Base-by-base conservation (phyloP, 164 flowering plant genomes). In the Aristolochia contorta region DNA sequence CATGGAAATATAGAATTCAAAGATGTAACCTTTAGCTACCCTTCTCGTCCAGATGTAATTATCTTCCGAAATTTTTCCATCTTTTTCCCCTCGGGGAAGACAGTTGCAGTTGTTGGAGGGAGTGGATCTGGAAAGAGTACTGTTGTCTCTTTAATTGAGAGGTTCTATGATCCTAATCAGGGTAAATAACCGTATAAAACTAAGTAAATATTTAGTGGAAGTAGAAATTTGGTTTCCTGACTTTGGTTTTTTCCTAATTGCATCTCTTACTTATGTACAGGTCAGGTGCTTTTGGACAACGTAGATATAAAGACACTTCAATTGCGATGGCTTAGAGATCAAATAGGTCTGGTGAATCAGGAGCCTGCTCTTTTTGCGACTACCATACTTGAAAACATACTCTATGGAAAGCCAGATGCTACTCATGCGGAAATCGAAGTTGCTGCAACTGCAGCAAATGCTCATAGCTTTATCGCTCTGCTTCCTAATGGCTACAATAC, bases 91-190 rank as follows among this genome's bases (percentile, higher is more conserved):
- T 90, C 97, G 4, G 99, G 99, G 52, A 93, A 93, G 72, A 88
- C 93, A 12, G 88, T 93, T 65, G 99, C 99, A 0, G 93, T 90
- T 60, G 99, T 93, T 66, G 99, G 99, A 58, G 93, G 97, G 16
- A 93, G 99, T 65, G 99, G 99, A n/a, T 91, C 99, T 1, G 97
- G 99, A 21, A 94, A 94, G 74, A 94, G 99, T 74, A 94, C 97
- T 18, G 96, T 93, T 57, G 87, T 93, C 23, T 82, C 99, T 21
- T 69, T 93, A 37, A 86, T 93, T 33, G 99, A 93, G 66, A 76
- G 99, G 69, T 91, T 90, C 69, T 93, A 93, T 51, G 99, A 93
- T 74, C 97, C 97, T 51, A 91, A 76, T 68, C 74, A 85, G 51
- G 99, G 97, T 90, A 81, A 72, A 43, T 66, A 20, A 23, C 54